Conservation (phyloP, 2,329 filamentous ascomycete species). For the Penicillium hesseltinei region DNA sequence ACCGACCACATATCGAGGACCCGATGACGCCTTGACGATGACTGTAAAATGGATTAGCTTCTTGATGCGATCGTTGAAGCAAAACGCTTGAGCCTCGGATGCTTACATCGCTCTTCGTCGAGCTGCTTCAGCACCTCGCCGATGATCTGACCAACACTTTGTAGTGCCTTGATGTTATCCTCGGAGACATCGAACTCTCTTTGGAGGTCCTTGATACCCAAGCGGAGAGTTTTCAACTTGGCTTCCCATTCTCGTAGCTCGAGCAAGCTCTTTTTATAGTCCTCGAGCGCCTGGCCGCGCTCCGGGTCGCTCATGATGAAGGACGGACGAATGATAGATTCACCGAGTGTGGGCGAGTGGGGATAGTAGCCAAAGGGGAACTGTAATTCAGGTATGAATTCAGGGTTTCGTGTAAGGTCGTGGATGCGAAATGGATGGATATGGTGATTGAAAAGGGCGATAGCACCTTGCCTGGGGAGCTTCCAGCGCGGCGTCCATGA, state of each 20-base stretch:
- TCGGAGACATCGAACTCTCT: constrained; percentile 96
- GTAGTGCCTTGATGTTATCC: constrained; percentile 98
- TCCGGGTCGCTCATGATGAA: constrained; percentile 51
- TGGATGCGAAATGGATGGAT: constrained; percentile 10
- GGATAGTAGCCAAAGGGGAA: background rate
- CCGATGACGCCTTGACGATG: constrained; percentile 97
- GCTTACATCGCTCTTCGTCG: constrained; percentile 95
- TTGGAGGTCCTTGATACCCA: constrained; percentile 94
- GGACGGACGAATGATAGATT: constrained; percentile 9
- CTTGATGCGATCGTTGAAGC: background rate
- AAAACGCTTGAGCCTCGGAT: constrained; percentile 6
- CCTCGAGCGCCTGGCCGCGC: constrained; percentile 67
- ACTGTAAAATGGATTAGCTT: constrained; percentile 55
- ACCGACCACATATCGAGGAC: constrained; percentile 95
- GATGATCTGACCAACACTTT: constrained; percentile 99
- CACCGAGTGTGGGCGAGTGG: background rate
- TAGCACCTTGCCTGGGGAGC: constrained; percentile 28
- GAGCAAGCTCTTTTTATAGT: constrained; percentile 77
- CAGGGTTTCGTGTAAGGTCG: background rate
- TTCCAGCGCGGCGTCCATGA: constrained; percentile 24
- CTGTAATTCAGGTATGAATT: background rate
- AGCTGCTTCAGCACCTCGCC: constrained; percentile 98
- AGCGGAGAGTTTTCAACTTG: constrained; percentile 87
- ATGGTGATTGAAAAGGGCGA: constrained; percentile 18
- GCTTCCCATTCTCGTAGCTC: constrained; percentile 98